These are phyloP conservation scores for Melastoma candidum DNA, from an alignment of 441 rosid species.

Conservation along the genomic window DNA sequence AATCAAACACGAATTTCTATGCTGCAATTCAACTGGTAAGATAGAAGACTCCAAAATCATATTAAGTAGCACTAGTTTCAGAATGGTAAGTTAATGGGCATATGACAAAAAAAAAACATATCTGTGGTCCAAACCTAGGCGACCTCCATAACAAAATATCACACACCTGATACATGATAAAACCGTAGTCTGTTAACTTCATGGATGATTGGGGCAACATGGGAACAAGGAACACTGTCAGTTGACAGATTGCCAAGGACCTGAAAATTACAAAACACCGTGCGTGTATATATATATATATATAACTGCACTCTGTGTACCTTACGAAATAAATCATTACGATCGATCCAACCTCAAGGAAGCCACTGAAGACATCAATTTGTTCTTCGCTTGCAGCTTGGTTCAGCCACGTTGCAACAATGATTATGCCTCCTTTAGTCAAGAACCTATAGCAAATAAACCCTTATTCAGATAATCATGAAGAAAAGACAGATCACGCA, in stretches of 20 bases:
- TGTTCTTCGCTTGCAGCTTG: slow-evolving; percentile 89
- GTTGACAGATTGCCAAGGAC: slow-evolving; percentile 87
- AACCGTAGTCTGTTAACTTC: slow-evolving; percentile 78
- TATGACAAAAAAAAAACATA: not conserved
- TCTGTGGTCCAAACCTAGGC: not conserved
- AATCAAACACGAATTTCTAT: too few species aligned
- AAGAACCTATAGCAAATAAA: slow-evolving; percentile 55
- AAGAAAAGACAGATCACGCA: slow-evolving; percentile 6
- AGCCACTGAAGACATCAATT: slow-evolving; percentile 59
- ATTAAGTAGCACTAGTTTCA: too few species aligned
- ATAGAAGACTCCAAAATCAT: too few species aligned
- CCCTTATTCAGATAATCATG: slow-evolving; percentile 6
- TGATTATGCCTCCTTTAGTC: slow-evolving; percentile 84
- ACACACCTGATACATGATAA: slow-evolving; percentile 76
- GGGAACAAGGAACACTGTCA: slow-evolving; percentile 78
- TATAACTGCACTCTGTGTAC: not conserved
- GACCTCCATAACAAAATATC: slow-evolving; percentile 17
- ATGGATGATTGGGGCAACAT: slow-evolving; percentile 89
- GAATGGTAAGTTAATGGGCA: not conserved
- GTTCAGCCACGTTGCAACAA: slow-evolving; percentile 90
- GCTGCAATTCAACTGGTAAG: too few species aligned
- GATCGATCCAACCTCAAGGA: slow-evolving; percentile 44
- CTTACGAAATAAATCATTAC: not conserved
- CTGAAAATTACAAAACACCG: slow-evolving; percentile 27
- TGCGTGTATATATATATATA: too few species aligned